A percentile compares a stretch with the other conserved stretches of the same genome.
These are phyloP conservation scores for Tylopilus sp. DNA, from an alignment of 768 basidiomycete genomes.

Conservation along the genomic window DNA sequence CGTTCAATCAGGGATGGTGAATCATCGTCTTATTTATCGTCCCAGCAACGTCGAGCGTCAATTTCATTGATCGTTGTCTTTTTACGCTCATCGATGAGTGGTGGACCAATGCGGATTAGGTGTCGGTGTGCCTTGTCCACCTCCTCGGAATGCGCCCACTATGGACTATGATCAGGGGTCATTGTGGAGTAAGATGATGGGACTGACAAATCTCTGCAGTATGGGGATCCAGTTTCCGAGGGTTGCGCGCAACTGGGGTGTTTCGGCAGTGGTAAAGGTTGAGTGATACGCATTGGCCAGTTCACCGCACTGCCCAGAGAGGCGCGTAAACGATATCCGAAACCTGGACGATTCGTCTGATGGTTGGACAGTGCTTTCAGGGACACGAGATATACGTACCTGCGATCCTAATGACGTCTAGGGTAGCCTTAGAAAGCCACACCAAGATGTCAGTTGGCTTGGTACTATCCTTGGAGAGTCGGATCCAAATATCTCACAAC, in stretches of 20 bases:
- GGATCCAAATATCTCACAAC: slow-evolving; percentile 46
- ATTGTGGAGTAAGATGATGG: slow-evolving; percentile 4
- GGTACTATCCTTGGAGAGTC: slow-evolving; percentile 19
- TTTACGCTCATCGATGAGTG: slow-evolving; percentile 48
- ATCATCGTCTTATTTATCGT: slow-evolving; percentile 9
- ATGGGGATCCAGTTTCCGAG: slow-evolving; percentile 58
- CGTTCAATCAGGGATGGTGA: slow-evolving; percentile 14
- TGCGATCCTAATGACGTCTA: slow-evolving; percentile 77
- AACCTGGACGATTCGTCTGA: slow-evolving; percentile 37
- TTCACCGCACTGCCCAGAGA: slow-evolving; percentile 46
- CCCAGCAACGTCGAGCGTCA: slow-evolving; percentile 19
- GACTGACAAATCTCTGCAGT: slow-evolving; percentile 45
- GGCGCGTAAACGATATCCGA: slow-evolving; percentile 53
- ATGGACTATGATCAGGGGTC: slow-evolving; percentile 8
- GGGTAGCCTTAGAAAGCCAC: slow-evolving; percentile 64
- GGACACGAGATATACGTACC: slow-evolving; percentile 32
- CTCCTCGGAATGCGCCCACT: slow-evolving; percentile 46
- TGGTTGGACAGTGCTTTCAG: background rate
- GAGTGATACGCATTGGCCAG: slow-evolving; percentile 52
- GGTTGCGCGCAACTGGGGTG: slow-evolving; percentile 50
- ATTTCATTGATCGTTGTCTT: slow-evolving; percentile 29
- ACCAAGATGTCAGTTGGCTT: slow-evolving; percentile 52
- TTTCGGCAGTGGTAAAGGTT: slow-evolving; percentile 51
- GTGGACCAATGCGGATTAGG: slow-evolving; percentile 50
- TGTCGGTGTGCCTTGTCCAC: slow-evolving; percentile 44